Evolutionary conservation across 768 basidiomycete genomes (phyloP), one percentile per base, ranked within the genome.

Genomic region (Pulveroboletus sp.): DNA sequence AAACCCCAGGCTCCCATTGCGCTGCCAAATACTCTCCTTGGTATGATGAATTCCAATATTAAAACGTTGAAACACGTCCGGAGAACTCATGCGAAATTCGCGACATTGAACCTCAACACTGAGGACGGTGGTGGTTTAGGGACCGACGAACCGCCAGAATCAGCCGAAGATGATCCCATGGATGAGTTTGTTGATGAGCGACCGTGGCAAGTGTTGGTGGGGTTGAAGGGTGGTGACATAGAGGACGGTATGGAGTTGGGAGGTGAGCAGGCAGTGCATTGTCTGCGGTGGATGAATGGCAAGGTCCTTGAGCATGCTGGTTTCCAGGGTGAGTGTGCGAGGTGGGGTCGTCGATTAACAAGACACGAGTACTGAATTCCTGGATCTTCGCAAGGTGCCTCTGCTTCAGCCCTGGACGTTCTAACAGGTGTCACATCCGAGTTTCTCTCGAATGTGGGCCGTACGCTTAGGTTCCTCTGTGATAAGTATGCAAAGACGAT

Each of bases 261-360:
- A 1, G 76, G 76, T 51, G 69, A 73, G 49, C 82, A 75, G 50
- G 82, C 84, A 8, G 67, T 71, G 39, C 76, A 81, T 48, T 93
- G 85, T 69, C 61, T 86, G 60, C 72, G 75, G 57, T 91, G 84
- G 89, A 79, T 81, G 77, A 74, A 79, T 21, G 70, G 72, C 46
- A 92, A 89, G 71, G 76, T 95, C 44, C 61, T 96, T 59, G 92
- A 95, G 58, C 94, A 96, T 73, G 76, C 78, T 42, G 93, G 93
- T 2, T 96, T 96, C 61, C 94, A 96, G 76, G 90, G 93, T 87
- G 49, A 49, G 82, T 69, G 50, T 14, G 38, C 18, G 36, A 30
- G 28, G 47, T 18, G 31, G 26, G 35, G 5, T 39, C 31, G 5
- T 37, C 18, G 14, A 35, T 10, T 7, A 28, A 35, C 28, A 26